Evolutionary conservation across 352 stramenopile species (phyloP).

Genomic region (Globisporangium cylindrosporum): DNA sequence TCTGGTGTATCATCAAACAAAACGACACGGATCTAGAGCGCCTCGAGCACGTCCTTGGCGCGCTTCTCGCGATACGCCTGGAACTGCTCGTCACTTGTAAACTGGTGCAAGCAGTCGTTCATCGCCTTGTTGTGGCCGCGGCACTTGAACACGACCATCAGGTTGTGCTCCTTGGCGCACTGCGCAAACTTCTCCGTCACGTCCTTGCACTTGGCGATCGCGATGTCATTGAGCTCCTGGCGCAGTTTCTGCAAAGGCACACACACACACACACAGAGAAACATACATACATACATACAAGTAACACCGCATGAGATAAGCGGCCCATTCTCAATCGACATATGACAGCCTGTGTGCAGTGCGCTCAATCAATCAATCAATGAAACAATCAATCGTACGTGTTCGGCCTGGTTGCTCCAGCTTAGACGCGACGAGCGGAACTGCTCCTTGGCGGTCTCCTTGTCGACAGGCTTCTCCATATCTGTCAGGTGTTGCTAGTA

Average conservation of each 20-base stretch:
- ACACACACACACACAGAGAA: background rate
- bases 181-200: constrained; percentile 56
- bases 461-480: constrained; percentile 56
- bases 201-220: constrained; percentile 69
- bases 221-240: constrained; percentile 81
- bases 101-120: constrained; percentile 80
- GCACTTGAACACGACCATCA: constrained; percentile 77
- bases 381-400: constrained; percentile 34
- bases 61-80: constrained; percentile 62
- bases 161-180: constrained; percentile 60
- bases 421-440: constrained; percentile 76
- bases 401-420: constrained; percentile 83
- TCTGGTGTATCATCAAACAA: background rate
- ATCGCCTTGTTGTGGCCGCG: constrained; percentile 70
- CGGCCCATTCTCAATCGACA: background rate
- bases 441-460: constrained; percentile 68
- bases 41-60: constrained; percentile 42
- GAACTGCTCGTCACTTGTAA: constrained; percentile 76
- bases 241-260: constrained; percentile 53
- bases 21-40: constrained; percentile 7
- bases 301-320: constrained; percentile 1
- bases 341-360: background rate
- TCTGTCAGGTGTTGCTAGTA: background rate
- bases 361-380: constrained; percentile 7
- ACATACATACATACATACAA: background rate